A percentile compares a stretch with the other conserved stretches of the same genome.
phyloP scores from a whole-genome alignment of 495 filamentous ascomycete genomes.

The Copromyces sp. region DNA sequence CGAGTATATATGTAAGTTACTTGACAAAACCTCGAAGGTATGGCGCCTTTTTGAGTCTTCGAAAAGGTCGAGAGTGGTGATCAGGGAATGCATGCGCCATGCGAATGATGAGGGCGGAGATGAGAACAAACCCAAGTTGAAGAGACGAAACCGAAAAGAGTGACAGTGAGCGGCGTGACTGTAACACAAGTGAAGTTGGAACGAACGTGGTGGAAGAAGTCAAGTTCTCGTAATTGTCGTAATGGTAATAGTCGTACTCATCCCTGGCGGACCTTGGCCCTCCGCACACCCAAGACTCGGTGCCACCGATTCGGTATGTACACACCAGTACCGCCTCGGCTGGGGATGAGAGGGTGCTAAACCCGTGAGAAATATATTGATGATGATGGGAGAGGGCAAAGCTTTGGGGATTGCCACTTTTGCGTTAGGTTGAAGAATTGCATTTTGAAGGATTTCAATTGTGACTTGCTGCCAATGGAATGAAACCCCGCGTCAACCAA shows the following conservation, averaged over 20 bases:
- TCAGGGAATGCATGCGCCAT: background rate
- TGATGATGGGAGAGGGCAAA: background rate
- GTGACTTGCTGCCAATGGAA: background rate
- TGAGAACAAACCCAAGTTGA: background rate
- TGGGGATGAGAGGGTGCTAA: background rate
- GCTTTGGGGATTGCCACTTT: background rate
- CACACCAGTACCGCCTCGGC: background rate
- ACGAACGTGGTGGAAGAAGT: background rate
- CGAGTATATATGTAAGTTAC: slow-evolving; percentile 48
- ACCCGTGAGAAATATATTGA: background rate
- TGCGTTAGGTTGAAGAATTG: background rate
- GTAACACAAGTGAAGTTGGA: background rate
- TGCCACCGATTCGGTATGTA: background rate
- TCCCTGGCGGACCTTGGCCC: background rate
- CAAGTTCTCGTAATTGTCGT: background rate
- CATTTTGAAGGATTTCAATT: background rate
- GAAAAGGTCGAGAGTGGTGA: background rate
- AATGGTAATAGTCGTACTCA: background rate
- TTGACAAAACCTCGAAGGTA: background rate
- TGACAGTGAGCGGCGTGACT: background rate
- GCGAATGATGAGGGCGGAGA: background rate
- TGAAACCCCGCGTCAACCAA: background rate
- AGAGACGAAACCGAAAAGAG: background rate
- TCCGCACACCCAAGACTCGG: background rate
- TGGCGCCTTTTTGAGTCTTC: background rate